phyloP scores from a whole-genome alignment of 148 eudicot species.

The Cornus controversa region DNA sequence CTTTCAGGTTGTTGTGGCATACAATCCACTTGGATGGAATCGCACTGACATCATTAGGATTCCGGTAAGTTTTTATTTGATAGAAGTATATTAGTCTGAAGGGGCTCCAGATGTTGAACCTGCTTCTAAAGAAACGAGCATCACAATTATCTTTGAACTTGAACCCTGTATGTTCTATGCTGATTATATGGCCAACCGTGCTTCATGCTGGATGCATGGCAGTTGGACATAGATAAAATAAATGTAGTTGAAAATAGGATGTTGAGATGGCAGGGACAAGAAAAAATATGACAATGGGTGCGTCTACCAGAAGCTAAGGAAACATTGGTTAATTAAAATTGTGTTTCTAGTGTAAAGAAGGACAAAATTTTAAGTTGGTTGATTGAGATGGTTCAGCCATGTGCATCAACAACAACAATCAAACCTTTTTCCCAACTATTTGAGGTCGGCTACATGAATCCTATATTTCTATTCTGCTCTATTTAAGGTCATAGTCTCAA shows the following conservation, averaged over 20 bases:
- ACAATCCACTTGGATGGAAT: constrained; percentile 90
- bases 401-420: no score
- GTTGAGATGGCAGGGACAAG: not conserved
- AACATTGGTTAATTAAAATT: no score
- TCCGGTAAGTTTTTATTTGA: constrained; percentile 49
- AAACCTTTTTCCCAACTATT: no score
- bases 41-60: constrained; percentile 67
- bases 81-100: not conserved
- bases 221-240: not conserved
- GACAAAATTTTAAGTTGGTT: not conserved
- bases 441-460: no score
- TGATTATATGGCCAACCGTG: not conserved
- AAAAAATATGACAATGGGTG: not conserved
- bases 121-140: not conserved
- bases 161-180: not conserved
- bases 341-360: not conserved
- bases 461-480: no score
- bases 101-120: constrained; percentile 6
- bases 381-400: not conserved
- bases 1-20: constrained; percentile 75
- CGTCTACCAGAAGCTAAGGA: not conserved
- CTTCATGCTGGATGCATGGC: not conserved
- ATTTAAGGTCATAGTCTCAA: no score
- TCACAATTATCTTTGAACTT: not conserved
- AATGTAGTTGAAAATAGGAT: constrained; percentile 1